Percentiles rank a stretch among this genome's conserved stretches.
These are phyloP conservation scores for Nothophytophthora sp. DNA, from an alignment of 352 stramenopile species.

Conservation along the genomic window DNA sequence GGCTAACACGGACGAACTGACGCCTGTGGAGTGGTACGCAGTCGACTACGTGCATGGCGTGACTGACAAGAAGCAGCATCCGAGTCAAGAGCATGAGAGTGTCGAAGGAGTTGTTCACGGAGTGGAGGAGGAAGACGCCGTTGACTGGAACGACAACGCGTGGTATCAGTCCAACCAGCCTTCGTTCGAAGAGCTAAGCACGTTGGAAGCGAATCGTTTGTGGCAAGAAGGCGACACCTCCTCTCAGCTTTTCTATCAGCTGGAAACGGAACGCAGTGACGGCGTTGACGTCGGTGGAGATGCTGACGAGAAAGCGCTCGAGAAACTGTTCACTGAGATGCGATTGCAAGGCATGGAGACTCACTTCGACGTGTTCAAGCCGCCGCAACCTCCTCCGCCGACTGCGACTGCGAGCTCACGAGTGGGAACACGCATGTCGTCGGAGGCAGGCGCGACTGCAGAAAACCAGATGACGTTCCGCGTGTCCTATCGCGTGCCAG, in stretches of 20 bases:
- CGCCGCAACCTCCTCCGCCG: constrained; percentile 33
- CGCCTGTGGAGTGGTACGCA: constrained; percentile 84
- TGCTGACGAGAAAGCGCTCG: constrained; percentile 30
- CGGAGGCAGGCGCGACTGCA: constrained; percentile 24
- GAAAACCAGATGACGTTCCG: constrained; percentile 54
- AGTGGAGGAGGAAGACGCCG: constrained; percentile 15
- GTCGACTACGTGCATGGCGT: constrained; percentile 73
- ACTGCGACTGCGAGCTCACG: background rate
- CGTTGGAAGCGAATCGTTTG: constrained; percentile 27
- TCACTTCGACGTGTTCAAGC: constrained; percentile 54
- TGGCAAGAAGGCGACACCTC: constrained; percentile 50
- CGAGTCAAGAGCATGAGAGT: constrained; percentile 8
- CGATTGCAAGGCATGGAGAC: constrained; percentile 61
- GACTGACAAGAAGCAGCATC: constrained; percentile 58
- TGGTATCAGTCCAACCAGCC: constrained; percentile 23
- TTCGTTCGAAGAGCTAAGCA: constrained; percentile 49
- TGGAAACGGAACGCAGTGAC: constrained; percentile 1
- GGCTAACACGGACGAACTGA: constrained; percentile 82
- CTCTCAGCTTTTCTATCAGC: constrained; percentile 43
- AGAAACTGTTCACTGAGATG: constrained; percentile 47
- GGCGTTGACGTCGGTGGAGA: background rate
- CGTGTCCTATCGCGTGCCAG: constrained; percentile 69
- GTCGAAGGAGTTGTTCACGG: constrained; percentile 11
- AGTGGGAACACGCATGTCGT: constrained; percentile 10
- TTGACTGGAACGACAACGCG: constrained; percentile 14